These are phyloP conservation scores for Russula dissimulans DNA, from an alignment of 768 basidiomycete genomes.

Conservation along the genomic window DNA sequence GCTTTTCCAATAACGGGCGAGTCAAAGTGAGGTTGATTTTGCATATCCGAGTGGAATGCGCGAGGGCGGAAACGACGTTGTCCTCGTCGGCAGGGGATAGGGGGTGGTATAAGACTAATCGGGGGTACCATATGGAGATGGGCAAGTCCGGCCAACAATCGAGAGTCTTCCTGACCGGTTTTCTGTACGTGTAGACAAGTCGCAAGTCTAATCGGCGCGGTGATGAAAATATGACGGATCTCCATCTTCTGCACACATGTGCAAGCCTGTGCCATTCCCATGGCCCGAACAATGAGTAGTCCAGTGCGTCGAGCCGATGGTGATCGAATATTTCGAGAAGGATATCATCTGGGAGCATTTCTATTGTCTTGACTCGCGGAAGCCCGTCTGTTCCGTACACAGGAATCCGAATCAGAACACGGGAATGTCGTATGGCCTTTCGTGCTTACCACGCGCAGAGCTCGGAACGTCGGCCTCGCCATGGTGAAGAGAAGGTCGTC, in stretches of 20 bases:
- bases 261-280: slow-evolving; percentile 15
- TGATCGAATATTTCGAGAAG: slow-evolving; percentile 13
- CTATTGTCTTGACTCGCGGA: background rate
- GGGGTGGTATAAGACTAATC: background rate
- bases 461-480: background rate
- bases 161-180: slow-evolving; percentile 2
- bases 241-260: slow-evolving; percentile 12
- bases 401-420: background rate
- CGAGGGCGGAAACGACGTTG: slow-evolving; percentile 1
- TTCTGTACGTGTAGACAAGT: slow-evolving; percentile 11
- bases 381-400: background rate
- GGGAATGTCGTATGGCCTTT: background rate
- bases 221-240: slow-evolving; percentile 4
- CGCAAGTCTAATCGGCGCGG: slow-evolving; percentile 6
- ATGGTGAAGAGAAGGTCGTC: background rate
- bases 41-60: slow-evolving; percentile 4
- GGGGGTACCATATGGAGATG: slow-evolving; percentile 10
- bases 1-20: background rate
- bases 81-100: background rate
- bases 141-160: slow-evolving; percentile 8
- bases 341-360: slow-evolving; percentile 9
- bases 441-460: background rate
- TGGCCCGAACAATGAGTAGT: background rate
- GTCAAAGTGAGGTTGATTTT: slow-evolving; percentile 14
- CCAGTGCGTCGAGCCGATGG: background rate